A percentile compares a stretch with the other conserved stretches of the same genome.
Conservation (phyloP, 2,329 filamentous ascomycete genomes). For the Sporothrix variecibatus region DNA sequence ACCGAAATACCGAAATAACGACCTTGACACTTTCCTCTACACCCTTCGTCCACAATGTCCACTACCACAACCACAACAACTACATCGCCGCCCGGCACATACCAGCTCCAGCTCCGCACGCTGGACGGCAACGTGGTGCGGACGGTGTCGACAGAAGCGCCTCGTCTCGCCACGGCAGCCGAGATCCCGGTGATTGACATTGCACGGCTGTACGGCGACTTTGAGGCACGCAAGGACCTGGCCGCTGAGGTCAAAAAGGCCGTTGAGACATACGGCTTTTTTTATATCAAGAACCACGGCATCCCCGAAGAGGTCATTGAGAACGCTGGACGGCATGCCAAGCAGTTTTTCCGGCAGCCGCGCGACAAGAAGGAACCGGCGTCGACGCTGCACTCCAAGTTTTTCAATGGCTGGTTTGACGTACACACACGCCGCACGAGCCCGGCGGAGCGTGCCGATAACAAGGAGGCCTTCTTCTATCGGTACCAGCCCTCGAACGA, state of each 20-base stretch:
- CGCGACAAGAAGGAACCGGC: conserved; percentile 32
- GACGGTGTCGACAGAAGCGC: conserved; percentile 40
- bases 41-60: neutral
- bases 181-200: conserved; percentile 60
- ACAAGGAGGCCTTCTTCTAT: conserved; percentile 34
- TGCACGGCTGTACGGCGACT: conserved; percentile 41
- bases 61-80: neutral
- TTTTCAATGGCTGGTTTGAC: conserved; percentile 31
- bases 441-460: conserved; percentile 30
- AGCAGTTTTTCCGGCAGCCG: conserved; percentile 32
- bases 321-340: conserved; percentile 24
- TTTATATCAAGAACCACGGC: conserved; percentile 34
- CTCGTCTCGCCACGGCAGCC: conserved; percentile 41
- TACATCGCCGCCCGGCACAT: neutral
- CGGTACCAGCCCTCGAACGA: conserved; percentile 33
- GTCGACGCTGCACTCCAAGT: conserved; percentile 21
- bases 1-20: too few relatives aligned
- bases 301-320: conserved; percentile 30
- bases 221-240: conserved; percentile 28
- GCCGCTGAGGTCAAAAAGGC: neutral
- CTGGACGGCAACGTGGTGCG: conserved; percentile 43
- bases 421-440: conserved; percentile 30
- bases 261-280: conserved; percentile 31
- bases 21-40: neutral
- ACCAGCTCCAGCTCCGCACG: conserved; percentile 32